phyloP scores from a whole-genome alignment of 2,329 filamentous ascomycete genomes.

The Ascochyta rabiei region DNA sequence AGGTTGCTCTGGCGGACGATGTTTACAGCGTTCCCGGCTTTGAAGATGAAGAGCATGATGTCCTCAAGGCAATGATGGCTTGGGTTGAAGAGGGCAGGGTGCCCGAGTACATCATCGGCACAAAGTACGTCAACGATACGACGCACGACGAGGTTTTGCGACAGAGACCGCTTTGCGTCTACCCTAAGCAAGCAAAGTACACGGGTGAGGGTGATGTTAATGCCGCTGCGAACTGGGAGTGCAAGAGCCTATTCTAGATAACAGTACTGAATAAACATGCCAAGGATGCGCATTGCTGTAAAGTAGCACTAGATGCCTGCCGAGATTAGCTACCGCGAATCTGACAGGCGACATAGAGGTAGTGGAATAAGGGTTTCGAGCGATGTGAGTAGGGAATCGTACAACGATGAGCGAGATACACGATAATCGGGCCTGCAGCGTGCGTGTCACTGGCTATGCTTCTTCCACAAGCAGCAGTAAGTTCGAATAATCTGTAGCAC shows the following conservation, averaged over 20 bases:
- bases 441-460: too few species aligned
- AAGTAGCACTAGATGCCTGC: too few species aligned
- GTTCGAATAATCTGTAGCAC: too few species aligned
- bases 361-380: too few species aligned
- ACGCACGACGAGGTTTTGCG: slow-evolving; percentile 28
- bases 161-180: slow-evolving; percentile 44
- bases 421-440: too few species aligned
- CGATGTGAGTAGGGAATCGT: too few species aligned
- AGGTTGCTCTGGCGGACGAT: slow-evolving; percentile 7
- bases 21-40: slow-evolving; percentile 38
- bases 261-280: background rate
- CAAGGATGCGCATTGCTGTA: too few species aligned
- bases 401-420: too few species aligned
- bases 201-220: slow-evolving; percentile 35
- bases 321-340: too few species aligned
- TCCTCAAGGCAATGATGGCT: slow-evolving; percentile 53
- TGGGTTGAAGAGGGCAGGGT: slow-evolving; percentile 52
- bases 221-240: slow-evolving; percentile 37
- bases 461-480: too few species aligned
- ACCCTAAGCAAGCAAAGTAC: slow-evolving; percentile 41
- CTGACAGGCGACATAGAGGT: too few species aligned
- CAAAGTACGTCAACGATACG: slow-evolving; percentile 37
- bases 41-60: slow-evolving; percentile 51
- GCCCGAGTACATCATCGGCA: slow-evolving; percentile 47
- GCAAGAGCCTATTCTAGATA: slow-evolving; percentile 25